These are phyloP conservation scores for Yamadazyma oceani DNA, from an alignment of 1,139 yeast genomes.

Conservation along the genomic window DNA sequence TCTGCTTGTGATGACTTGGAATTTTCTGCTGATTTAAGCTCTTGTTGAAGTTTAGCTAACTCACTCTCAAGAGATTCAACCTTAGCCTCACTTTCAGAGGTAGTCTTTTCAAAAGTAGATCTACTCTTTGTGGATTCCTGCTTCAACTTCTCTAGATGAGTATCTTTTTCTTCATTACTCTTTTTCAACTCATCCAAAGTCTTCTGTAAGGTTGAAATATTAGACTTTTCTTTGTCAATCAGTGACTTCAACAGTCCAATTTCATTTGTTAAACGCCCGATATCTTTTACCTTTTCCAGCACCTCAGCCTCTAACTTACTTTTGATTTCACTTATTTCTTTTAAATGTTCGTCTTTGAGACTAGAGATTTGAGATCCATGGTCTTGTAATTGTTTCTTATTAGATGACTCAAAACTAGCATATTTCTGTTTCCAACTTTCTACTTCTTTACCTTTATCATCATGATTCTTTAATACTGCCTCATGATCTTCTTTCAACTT, in stretches of 20 bases:
- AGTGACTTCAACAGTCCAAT: background rate
- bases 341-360: background rate
- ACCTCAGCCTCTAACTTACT: slow-evolving; percentile 5
- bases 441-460: slow-evolving; percentile 6
- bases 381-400: background rate
- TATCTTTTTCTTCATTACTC: background rate
- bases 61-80: slow-evolving; percentile 9
- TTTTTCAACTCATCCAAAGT: slow-evolving; percentile 3
- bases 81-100: background rate
- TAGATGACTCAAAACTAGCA: slow-evolving; percentile 1
- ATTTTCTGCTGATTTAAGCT: slow-evolving; percentile 2
- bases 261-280: background rate
- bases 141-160: background rate
- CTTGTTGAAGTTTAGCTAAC: slow-evolving; percentile 7
- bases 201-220: slow-evolving; percentile 1
- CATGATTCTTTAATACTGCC: background rate
- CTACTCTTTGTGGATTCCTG: background rate
- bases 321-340: slow-evolving; percentile 1
- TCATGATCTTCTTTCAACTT: background rate
- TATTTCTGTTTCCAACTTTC: slow-evolving; percentile 6
- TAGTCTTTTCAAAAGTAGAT: background rate
- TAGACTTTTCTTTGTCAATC: slow-evolving; percentile 2
- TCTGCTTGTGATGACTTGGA: background rate
- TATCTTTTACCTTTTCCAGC: background rate
- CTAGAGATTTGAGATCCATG: background rate